A percentile compares a stretch with the other conserved stretches of the same genome.
Conservation (phyloP, 2,329 filamentous ascomycete genomes). For the Aureobasidium sp. region DNA sequence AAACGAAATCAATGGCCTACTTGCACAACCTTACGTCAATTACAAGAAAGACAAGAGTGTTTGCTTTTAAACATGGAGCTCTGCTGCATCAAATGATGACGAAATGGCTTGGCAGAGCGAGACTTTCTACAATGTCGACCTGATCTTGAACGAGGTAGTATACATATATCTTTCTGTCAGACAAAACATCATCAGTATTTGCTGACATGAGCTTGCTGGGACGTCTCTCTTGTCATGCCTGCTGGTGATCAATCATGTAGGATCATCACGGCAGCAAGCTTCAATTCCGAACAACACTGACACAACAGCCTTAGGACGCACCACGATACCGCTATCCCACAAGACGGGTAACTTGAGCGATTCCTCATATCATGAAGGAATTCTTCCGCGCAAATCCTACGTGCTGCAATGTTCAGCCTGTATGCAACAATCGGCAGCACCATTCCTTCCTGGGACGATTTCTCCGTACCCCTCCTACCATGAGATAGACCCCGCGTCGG, state of each 20-base stretch:
- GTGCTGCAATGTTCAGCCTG: neutral
- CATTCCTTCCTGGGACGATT: conserved; percentile 5
- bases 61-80: neutral
- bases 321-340: neutral
- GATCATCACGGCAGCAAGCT: neutral
- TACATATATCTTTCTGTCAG: no score
- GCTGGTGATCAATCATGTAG: neutral
- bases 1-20: neutral
- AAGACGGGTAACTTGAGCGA: neutral
- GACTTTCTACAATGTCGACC: neutral
- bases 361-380: neutral
- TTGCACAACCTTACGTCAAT: neutral
- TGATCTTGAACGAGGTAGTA: no score
- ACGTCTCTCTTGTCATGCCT: neutral
- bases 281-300: neutral
- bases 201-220: neutral
- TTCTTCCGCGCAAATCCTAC: neutral
- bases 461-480: neutral
- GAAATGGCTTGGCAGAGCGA: conserved; percentile 9
- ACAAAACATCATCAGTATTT: no score
- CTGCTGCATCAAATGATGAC: neutral
- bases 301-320: neutral
- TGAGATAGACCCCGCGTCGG: neutral
- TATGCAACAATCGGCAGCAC: neutral
- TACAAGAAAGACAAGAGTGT: neutral